Conservation (phyloP, 345 rosid genomes). For the Eucalyptus sp. region DNA sequence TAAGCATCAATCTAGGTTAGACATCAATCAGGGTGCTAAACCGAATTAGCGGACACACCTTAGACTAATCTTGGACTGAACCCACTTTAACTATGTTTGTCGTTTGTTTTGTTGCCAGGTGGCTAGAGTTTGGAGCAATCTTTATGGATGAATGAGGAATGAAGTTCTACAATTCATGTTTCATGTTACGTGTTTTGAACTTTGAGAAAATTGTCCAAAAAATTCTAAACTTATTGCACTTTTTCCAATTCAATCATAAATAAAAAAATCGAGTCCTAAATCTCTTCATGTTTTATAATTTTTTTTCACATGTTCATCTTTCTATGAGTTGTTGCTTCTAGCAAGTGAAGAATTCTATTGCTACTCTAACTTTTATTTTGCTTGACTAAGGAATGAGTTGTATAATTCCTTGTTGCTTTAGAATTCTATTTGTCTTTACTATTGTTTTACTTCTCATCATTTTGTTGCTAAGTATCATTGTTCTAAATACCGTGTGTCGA, state of each 20-base stretch:
- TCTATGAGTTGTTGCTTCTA: background rate
- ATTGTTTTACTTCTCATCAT: accelerated
- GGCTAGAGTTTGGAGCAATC: background rate
- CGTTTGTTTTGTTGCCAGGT: background rate
- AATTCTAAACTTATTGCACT: accelerated
- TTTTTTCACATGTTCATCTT: background rate
- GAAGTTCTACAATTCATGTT: background rate
- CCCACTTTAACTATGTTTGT: background rate
- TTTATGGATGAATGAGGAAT: background rate
- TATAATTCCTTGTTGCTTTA: background rate
- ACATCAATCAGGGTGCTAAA: accelerated
- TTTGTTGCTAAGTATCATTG: background rate
- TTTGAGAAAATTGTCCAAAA: too few species aligned
- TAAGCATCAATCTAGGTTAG: background rate
- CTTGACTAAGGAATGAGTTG: background rate
- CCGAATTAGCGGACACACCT: accelerated
- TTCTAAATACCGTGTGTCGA: background rate
- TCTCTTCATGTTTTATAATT: background rate
- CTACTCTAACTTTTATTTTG: background rate
- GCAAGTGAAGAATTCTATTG: background rate
- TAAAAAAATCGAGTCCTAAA: too few species aligned
- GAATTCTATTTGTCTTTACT: background rate
- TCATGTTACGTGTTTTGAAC: background rate
- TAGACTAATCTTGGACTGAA: accelerated
- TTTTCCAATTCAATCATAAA: background rate